Evolutionary conservation across 1,284 basidiomycete species (phyloP).

Genomic region (Marasmius sp.): DNA sequence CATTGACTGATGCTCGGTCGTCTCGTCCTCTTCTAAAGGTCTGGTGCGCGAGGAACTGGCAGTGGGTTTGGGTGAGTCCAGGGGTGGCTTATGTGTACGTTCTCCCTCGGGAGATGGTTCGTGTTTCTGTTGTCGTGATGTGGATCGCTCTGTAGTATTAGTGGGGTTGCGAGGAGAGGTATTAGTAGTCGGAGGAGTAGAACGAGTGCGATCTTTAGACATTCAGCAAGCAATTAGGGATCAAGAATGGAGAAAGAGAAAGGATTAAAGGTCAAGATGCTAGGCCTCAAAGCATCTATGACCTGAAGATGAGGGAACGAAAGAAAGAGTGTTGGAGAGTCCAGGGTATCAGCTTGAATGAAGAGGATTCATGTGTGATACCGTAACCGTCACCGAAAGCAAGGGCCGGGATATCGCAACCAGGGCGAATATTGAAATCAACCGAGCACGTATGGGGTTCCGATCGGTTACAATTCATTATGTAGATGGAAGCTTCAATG

Average conservation of each 20-base stretch:
- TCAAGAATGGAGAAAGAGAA: constrained; percentile 26
- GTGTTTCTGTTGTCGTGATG: constrained; percentile 41
- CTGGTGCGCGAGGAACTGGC: constrained; percentile 17
- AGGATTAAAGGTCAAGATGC: constrained; percentile 27
- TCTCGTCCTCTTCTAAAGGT: constrained; percentile 21
- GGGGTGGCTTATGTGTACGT: constrained; percentile 27
- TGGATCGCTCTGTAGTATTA: constrained; percentile 29
- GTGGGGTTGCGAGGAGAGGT: constrained; percentile 30
- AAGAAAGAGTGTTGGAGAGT: constrained; percentile 14
- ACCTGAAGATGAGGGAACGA: constrained; percentile 21
- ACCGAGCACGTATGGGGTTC: constrained; percentile 2
- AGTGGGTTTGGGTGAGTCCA: constrained; percentile 23
- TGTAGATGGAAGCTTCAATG: constrained; percentile 1
- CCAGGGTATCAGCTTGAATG: constrained; percentile 10
- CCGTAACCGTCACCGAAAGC: constrained; percentile 9
- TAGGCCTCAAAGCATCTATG: constrained; percentile 42
- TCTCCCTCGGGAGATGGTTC: constrained; percentile 24
- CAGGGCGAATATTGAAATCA: constrained; percentile 11
- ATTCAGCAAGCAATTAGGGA: constrained; percentile 35
- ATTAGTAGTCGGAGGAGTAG: constrained; percentile 40
- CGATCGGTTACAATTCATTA: constrained; percentile 15
- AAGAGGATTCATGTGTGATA: constrained; percentile 13
- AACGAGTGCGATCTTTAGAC: constrained; percentile 45
- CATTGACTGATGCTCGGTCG: constrained; percentile 30
- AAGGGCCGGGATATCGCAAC: constrained; percentile 14